Evolutionary conservation across 116 monocot species (phyloP), one percentile per base, ranked within the genome.

Genomic region (Trichopus zeylanicus): DNA sequence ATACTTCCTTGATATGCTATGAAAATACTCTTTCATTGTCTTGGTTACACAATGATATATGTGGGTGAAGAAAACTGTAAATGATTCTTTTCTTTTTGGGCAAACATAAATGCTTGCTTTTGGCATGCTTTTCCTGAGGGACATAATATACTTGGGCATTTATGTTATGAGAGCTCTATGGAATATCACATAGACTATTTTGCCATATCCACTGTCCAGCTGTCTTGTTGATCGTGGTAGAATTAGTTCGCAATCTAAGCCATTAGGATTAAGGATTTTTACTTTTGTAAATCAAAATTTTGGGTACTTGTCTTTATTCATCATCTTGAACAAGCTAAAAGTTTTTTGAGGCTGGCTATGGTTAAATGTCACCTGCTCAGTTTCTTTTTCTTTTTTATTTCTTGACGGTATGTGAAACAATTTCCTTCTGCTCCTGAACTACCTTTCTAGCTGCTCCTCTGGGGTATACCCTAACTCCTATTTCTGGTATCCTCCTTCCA

Each of bases 401-500:
- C 12, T n/a, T 42, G 0, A 42, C 12, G 3, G 13, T 42, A 42
- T 3, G 12, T 42, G 42, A 3, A 42, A 4, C 42, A 42, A 42
- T 42, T 42, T 42, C 3, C 4, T 1, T 42, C 13, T 13, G 3
- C 39, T 39, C 42, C 42, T 42, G n/a, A 12, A 12, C 42, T 42
- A 42, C 2, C 13, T 42, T 42, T 42, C 3, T 42, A 13, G 12
- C 42, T 42, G 3, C 42, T 42, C n/a, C 42, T 15, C 12, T 7
- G 4, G n/a, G 8, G 3, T 42, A 42, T 42, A 42, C n/a, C 42
- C 42, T 42, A n/a, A 42, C 13, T 42, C 3, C n/a, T 42, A n/a
- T 0, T 42, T 4, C 2, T 42, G 42, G 8, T 42, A n/a, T n/a
- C 51, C 31, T 21, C 31, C 31, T 12, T 59, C 1, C 71, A 93